These are phyloP conservation scores for Pythium angustatum DNA, from an alignment of 352 stramenopile genomes.

Conservation along the genomic window DNA sequence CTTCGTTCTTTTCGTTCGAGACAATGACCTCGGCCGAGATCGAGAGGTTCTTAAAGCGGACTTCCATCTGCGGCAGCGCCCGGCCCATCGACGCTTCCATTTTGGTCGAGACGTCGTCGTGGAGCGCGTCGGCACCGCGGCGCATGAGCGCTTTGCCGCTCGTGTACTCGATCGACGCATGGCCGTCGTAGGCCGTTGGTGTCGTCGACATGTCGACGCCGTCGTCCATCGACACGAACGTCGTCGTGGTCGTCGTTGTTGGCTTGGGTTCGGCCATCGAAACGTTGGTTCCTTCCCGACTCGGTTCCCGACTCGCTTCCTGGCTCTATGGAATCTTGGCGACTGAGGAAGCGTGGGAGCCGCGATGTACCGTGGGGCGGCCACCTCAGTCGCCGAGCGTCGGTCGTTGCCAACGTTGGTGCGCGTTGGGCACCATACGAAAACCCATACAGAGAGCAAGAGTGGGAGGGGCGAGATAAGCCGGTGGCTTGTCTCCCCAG, in stretches of 20 bases:
- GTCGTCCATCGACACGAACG: conserved; percentile 5
- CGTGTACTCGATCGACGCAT: conserved; percentile 23
- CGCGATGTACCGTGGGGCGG: too few relatives aligned
- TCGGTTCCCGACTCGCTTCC: too few relatives aligned
- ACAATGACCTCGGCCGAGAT: conserved; percentile 46
- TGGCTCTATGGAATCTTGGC: conserved; percentile 8
- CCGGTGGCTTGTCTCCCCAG: too few relatives aligned
- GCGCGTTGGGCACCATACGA: neutral
- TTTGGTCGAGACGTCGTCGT: conserved; percentile 42
- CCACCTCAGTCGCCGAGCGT: conserved; percentile 11
- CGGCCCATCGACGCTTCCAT: conserved; percentile 45
- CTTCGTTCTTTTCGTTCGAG: conserved; percentile 35
- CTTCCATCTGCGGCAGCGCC: conserved; percentile 60
- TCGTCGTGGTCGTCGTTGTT: conserved; percentile 2
- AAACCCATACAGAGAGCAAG: neutral
- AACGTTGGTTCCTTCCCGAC: too few relatives aligned
- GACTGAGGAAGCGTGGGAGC: conserved; percentile 18
- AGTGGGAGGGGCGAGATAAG: too few relatives aligned
- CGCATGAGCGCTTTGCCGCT: conserved; percentile 26
- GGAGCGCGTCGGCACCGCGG: conserved; percentile 39
- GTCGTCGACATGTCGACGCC: neutral
- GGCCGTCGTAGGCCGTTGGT: conserved; percentile 9
- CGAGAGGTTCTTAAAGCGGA: conserved; percentile 54
- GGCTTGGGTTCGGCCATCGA: conserved; percentile 16
- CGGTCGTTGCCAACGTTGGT: too few relatives aligned